Evolutionary conservation across 1,139 yeast species (phyloP), one percentile per base, ranked within the genome.

Genomic region (Debaryomycetaceae sp.): DNA sequence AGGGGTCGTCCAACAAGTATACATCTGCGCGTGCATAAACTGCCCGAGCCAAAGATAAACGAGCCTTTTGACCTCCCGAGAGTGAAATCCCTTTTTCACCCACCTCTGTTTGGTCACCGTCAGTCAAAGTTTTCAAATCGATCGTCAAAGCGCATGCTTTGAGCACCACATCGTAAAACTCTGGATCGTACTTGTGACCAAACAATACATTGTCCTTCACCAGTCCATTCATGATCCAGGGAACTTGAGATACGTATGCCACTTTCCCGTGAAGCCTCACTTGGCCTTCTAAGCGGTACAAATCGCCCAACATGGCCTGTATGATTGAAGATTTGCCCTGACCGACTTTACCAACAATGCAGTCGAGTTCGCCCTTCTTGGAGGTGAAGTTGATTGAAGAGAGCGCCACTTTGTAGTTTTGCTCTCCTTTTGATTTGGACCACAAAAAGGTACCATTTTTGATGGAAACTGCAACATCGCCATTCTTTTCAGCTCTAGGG

Each of bases 41-140:
- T 16, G 97, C 95, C 53, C 98, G 73, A 2, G 97, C 97, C 37
- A 90, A 67, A 2, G 94, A 76, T 30, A 90, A 61, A 55, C 98
- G 76, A 1, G 97, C 96, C 62, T 87, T 90, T 55, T 90, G 97
- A 27, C 98, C 98, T 35, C 98, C 98, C 28, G 95, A 83, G 33
- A 90, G 64, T 11, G 96, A 83, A 33, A 90, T 85, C 44, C 98
- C 98, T 58, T 87, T 90, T 57, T 90, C 98, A 38, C 98, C 98
- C 29, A 90, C 97, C 45, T 81, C 72, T 3, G 98, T 87, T 32
- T 64, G 62, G 51, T 90, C 97, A 29, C 97, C 96, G 47, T 83
- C 82, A 3, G 94, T 82, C 30, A 90, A 62, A 22, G 79, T 73
- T 16, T 69, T 70, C 40, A 90, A 67, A 56, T 90, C 98, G 27